These are phyloP conservation scores for Metarhizium rileyi DNA, from an alignment of 2,329 filamentous ascomycete genomes.

Conservation along the genomic window DNA sequence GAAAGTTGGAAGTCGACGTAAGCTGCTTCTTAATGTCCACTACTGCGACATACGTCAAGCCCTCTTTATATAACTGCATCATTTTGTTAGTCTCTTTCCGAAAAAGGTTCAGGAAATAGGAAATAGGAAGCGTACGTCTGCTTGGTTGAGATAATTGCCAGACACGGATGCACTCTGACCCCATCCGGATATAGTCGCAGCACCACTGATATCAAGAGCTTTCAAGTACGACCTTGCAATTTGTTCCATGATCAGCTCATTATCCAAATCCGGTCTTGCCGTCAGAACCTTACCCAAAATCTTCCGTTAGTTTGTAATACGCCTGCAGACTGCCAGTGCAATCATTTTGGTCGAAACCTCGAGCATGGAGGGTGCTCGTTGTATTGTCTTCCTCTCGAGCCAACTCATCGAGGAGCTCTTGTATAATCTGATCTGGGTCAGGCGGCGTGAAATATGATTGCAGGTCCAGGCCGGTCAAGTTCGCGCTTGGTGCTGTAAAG, in stretches of 20 bases:
- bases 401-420: too few relatives aligned
- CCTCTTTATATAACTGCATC: neutral
- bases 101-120: too few relatives aligned
- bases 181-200: neutral
- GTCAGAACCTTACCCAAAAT: neutral
- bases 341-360: too few relatives aligned
- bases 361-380: too few relatives aligned
- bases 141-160: constrained; percentile 1
- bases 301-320: too few relatives aligned
- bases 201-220: constrained; percentile 1
- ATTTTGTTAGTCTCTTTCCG: neutral
- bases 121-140: too few relatives aligned
- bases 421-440: too few relatives aligned
- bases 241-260: neutral
- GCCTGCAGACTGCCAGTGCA: too few relatives aligned
- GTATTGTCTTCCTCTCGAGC: too few relatives aligned
- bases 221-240: constrained; percentile 1
- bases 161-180: constrained; percentile 2
- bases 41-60: neutral
- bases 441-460: neutral
- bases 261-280: neutral
- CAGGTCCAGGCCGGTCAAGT: too few relatives aligned
- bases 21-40: neutral
- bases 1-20: neutral
- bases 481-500: neutral